Conservation (phyloP, 495 filamentous ascomycete genomes). For the Daldinia childiae region DNA sequence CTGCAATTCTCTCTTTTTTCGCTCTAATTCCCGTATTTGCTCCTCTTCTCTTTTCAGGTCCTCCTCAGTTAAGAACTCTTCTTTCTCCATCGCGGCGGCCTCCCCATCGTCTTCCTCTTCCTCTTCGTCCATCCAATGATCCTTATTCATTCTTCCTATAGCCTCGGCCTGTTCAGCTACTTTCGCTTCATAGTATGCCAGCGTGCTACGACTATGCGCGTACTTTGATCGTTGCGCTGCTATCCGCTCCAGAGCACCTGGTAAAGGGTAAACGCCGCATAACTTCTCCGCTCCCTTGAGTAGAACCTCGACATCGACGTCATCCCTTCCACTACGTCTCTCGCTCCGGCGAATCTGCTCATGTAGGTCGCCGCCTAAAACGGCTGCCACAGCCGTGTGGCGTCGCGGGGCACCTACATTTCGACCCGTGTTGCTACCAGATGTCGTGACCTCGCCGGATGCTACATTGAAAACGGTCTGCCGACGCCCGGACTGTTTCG, state of each 20-base stretch:
- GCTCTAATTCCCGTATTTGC: slow-evolving; percentile 79
- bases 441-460: slow-evolving; percentile 63
- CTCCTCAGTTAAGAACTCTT: slow-evolving; percentile 71
- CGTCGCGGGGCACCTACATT: slow-evolving; percentile 66
- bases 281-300: slow-evolving; percentile 91
- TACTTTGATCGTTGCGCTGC: slow-evolving; percentile 74
- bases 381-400: slow-evolving; percentile 88
- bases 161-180: slow-evolving; percentile 80
- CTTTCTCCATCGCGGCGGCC: slow-evolving; percentile 48
- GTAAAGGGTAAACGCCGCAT: slow-evolving; percentile 84
- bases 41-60: slow-evolving; percentile 81
- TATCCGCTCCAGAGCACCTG: slow-evolving; percentile 84
- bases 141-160: slow-evolving; percentile 76
- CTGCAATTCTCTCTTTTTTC: slow-evolving; percentile 79
- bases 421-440: slow-evolving; percentile 50
- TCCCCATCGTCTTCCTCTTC: slow-evolving; percentile 55
- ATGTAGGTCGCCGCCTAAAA: slow-evolving; percentile 87
- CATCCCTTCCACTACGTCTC: slow-evolving; percentile 60
- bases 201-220: slow-evolving; percentile 73
- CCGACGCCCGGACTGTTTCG: slow-evolving; percentile 51
- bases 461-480: slow-evolving; percentile 67
- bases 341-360: slow-evolving; percentile 75
- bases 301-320: slow-evolving; percentile 87
- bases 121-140: slow-evolving; percentile 57
- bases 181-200: slow-evolving; percentile 79